These are phyloP conservation scores for Diutina scorzettiae DNA, from an alignment of 1,139 yeast genomes.

Conservation along the genomic window DNA sequence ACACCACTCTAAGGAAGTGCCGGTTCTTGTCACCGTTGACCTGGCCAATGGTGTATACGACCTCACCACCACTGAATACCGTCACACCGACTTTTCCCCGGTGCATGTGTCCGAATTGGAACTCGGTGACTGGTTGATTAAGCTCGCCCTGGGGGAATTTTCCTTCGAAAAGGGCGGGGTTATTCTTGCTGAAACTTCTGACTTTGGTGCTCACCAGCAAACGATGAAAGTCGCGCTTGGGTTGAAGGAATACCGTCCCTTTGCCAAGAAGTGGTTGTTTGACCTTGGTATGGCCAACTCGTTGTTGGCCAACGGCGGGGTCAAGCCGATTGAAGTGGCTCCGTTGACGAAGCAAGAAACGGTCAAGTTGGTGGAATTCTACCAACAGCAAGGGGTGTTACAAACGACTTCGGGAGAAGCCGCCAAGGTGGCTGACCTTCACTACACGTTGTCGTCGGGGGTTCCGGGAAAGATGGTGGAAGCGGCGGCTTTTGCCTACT, in stretches of 20 bases:
- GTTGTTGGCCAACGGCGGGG: constrained; percentile 34
- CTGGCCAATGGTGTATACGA: constrained; percentile 58
- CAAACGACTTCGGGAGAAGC: constrained; percentile 8
- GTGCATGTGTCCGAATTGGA: constrained; percentile 58
- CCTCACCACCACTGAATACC: constrained; percentile 46
- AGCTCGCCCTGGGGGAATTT: constrained; percentile 43
- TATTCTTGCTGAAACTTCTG: constrained; percentile 46
- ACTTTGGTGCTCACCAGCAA: constrained; percentile 17
- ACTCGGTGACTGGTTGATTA: constrained; percentile 47
- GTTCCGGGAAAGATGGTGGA: neutral
- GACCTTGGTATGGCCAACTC: constrained; percentile 43
- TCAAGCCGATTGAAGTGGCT: constrained; percentile 35
- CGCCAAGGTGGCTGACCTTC: neutral
- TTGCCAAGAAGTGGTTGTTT: constrained; percentile 36
- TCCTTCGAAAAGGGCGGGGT: constrained; percentile 51
- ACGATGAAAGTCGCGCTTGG: constrained; percentile 58
- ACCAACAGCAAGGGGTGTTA: constrained; percentile 44
- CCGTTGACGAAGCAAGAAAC: constrained; percentile 46
- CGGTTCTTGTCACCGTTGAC: constrained; percentile 66
- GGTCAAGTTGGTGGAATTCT: constrained; percentile 38
- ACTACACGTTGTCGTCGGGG: neutral
- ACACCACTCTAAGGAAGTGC: constrained; percentile 30
- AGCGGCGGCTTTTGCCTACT: constrained; percentile 5
- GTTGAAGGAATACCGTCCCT: constrained; percentile 42
- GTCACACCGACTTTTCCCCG: constrained; percentile 41